A percentile compares a stretch with the other conserved stretches of the same genome.
Conservation (phyloP, 1,284 basidiomycete species). For the Ceratobasidium theobromae region DNA sequence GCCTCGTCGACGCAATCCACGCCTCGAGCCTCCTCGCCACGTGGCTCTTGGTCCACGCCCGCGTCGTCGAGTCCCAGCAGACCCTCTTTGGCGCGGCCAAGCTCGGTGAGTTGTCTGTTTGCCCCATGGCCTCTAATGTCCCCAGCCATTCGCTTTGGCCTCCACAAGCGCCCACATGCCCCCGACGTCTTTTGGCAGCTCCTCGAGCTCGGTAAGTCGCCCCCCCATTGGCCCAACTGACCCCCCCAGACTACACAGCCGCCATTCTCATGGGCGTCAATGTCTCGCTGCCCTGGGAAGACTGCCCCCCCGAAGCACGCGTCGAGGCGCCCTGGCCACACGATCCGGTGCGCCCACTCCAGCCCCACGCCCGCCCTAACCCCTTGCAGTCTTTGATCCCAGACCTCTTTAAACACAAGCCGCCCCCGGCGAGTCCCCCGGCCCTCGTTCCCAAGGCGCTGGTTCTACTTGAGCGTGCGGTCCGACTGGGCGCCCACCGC, state of each 20-base stretch:
- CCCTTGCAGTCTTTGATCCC: background rate
- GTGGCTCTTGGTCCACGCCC: conserved; percentile 1
- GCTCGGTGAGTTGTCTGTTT: conserved; percentile 20
- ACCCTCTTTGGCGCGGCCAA: conserved; percentile 21
- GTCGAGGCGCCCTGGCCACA: background rate
- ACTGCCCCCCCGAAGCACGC: background rate
- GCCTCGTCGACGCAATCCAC: conserved; percentile 13
- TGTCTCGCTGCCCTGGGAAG: conserved; percentile 26
- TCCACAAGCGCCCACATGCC: background rate
- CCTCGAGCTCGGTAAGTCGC: too few relatives aligned
- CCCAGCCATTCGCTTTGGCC: conserved; percentile 9
- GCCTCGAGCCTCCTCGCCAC: conserved; percentile 6
- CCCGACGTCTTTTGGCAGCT: too few relatives aligned
- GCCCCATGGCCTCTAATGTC: too few relatives aligned
- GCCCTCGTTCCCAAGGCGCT: conserved; percentile 1
- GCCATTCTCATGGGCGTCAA: conserved; percentile 21
- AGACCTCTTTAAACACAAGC: background rate
- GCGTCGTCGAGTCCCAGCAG: conserved; percentile 20
- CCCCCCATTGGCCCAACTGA: background rate
- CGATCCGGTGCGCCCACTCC: background rate
- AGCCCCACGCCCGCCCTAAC: background rate
- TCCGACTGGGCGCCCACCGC: conserved; percentile 4
- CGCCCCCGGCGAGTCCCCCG: too few relatives aligned
- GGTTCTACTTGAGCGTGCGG: conserved; percentile 17
- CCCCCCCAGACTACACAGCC: conserved; percentile 20